Evolutionary conservation across 768 basidiomycete species (phyloP).

Genomic region (Cystoderma amianthinum): DNA sequence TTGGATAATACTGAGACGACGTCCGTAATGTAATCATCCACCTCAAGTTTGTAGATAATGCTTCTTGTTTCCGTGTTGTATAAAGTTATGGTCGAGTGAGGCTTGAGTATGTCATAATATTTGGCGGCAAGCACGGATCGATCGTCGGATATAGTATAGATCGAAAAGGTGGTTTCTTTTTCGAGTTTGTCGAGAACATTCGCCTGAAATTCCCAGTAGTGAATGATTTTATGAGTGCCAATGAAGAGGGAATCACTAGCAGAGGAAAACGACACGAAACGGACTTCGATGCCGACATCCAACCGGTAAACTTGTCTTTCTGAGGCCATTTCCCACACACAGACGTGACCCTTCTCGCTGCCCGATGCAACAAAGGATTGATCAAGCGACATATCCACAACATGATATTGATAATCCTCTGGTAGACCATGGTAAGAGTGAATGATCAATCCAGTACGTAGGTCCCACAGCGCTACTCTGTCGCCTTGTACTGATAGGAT

Average conservation of each 20-base stretch:
- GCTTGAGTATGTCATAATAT: too few species aligned
- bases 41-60: too few species aligned
- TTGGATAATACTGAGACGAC: too few species aligned
- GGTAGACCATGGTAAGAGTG: too few species aligned
- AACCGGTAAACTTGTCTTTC: background rate
- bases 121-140: background rate
- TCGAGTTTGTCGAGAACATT: background rate
- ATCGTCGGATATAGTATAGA: background rate
- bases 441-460: background rate
- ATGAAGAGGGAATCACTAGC: background rate
- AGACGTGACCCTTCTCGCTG: background rate
- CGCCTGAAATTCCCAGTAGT: background rate
- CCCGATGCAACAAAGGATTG: background rate
- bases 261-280: background rate
- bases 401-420: too few species aligned
- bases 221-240: background rate
- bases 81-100: too few species aligned
- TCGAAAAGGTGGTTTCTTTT: background rate
- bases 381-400: background rate
- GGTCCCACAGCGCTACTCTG: too few species aligned
- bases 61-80: too few species aligned
- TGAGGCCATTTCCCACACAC: background rate
- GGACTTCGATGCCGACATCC: too few species aligned
- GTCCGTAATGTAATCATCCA: too few species aligned
- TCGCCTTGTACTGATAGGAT: background rate